Conservation (phyloP, 23 red algal genomes). For the Gracilaria gracilis region DNA sequence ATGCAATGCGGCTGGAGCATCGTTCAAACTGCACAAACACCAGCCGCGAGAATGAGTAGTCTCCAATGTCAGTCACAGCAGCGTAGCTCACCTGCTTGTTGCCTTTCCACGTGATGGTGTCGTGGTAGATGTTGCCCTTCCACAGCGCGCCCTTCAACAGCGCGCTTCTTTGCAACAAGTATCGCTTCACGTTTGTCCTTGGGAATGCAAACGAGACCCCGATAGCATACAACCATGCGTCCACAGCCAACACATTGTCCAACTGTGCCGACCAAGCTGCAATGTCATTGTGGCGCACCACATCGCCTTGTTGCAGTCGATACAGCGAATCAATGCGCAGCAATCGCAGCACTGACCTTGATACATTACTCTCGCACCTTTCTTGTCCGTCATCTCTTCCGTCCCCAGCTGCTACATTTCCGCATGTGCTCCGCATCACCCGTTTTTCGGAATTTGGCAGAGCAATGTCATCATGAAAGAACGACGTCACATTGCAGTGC, state of each 20-base stretch:
- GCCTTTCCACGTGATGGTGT: slow-evolving; percentile 12
- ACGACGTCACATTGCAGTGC: slow-evolving; percentile 16
- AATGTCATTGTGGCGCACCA: not conserved
- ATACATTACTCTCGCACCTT: not conserved
- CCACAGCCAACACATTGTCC: not conserved
- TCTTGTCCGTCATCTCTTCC: not conserved
- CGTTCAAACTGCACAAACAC: slow-evolving; percentile 47
- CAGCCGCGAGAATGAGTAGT: not conserved
- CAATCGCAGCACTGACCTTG: not conserved
- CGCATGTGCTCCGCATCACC: slow-evolving; percentile 14
- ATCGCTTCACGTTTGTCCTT: slow-evolving; percentile 24
- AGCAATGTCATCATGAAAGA: not conserved
- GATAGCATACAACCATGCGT: slow-evolving; percentile 7
- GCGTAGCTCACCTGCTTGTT: slow-evolving; percentile 31
- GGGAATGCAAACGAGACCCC: slow-evolving; percentile 30
- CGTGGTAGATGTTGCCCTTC: not conserved
- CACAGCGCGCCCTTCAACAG: slow-evolving; percentile 31
- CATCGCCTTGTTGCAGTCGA: not conserved
- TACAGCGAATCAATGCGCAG: slow-evolving; percentile 5
- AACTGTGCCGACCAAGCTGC: slow-evolving; percentile 7
- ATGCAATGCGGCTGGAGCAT: not conserved
- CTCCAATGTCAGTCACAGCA: not conserved
- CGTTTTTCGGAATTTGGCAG: slow-evolving; percentile 10
- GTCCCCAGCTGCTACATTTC: not conserved
- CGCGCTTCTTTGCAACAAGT: slow-evolving; percentile 16